Evolutionary conservation across 2,329 filamentous ascomycete species (phyloP).

Genomic region (Fusarium veterinarium): DNA sequence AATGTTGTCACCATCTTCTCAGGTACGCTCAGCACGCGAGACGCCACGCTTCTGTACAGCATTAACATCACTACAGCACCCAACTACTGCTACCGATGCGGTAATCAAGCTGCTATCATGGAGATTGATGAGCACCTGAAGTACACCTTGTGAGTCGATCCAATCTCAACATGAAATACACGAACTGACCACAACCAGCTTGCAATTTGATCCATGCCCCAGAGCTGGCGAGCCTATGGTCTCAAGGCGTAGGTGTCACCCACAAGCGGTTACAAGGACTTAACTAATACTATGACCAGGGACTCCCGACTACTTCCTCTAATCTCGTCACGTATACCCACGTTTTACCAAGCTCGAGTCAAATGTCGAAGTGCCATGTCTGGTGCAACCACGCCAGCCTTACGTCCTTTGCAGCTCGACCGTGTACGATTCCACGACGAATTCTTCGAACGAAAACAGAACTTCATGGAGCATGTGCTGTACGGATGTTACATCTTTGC

Average conservation of each 20-base stretch:
- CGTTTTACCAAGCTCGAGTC: slow-evolving; percentile 40
- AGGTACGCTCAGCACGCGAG: slow-evolving; percentile 62
- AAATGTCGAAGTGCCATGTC: slow-evolving; percentile 29
- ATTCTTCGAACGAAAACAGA: slow-evolving; percentile 30
- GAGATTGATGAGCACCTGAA: slow-evolving; percentile 99
- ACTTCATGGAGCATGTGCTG: slow-evolving; percentile 34
- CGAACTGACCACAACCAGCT: slow-evolving; percentile 65
- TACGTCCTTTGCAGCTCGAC: slow-evolving; percentile 36
- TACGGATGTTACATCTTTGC: slow-evolving; percentile 36
- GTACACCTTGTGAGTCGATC: slow-evolving; percentile 90
- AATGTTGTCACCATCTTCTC: slow-evolving; percentile 99
- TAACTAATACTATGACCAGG: slow-evolving; percentile 55
- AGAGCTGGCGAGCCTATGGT: slow-evolving; percentile 99
- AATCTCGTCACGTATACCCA: slow-evolving; percentile 54
- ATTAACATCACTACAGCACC: slow-evolving; percentile 64
- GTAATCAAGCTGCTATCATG: slow-evolving; percentile 99
- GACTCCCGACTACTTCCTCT: slow-evolving; percentile 99
- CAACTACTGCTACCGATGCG: slow-evolving; percentile 98
- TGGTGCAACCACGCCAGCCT: slow-evolving; percentile 27
- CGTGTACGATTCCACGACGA: slow-evolving; percentile 47
- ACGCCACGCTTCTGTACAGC: not conserved
- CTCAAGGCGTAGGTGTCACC: slow-evolving; percentile 76
- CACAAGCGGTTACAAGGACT: not conserved
- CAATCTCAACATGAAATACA: not conserved
- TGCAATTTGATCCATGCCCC: slow-evolving; percentile 99